These are phyloP conservation scores for Amoebophrya sp. DNA, from an alignment of 169 alveolate genomes.

Conservation along the genomic window DNA sequence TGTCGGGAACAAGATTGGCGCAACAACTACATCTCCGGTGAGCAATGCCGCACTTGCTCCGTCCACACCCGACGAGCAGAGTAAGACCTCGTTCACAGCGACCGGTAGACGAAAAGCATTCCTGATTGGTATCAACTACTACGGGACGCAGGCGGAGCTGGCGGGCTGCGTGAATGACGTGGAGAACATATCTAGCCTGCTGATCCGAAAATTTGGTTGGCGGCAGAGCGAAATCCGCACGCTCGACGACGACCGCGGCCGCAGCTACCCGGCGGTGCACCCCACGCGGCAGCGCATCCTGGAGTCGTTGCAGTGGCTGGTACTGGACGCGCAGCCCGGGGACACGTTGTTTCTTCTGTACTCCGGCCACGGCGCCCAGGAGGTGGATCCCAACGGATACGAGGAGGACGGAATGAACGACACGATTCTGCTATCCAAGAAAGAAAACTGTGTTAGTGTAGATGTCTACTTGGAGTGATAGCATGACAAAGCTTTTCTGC, in stretches of 20 bases:
- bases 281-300: constrained; percentile 47
- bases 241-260: too few relatives aligned
- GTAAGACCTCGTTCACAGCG: too few relatives aligned
- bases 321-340: constrained; percentile 46
- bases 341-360: constrained; percentile 48
- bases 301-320: constrained; percentile 48
- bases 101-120: background rate
- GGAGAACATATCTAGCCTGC: background rate
- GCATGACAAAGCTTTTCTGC: too few relatives aligned
- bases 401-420: constrained; percentile 54
- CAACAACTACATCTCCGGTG: too few relatives aligned
- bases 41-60: too few relatives aligned
- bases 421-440: constrained; percentile 45
- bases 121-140: constrained; percentile 32
- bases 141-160: constrained; percentile 20
- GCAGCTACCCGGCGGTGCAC: background rate
- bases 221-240: background rate
- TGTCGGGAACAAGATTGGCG: too few relatives aligned
- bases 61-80: too few relatives aligned
- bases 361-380: constrained; percentile 53
- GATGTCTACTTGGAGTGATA: too few relatives aligned
- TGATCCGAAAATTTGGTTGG: background rate
- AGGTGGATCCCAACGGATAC: constrained; percentile 41
- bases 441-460: too few relatives aligned
- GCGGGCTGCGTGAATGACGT: constrained; percentile 33